Evolutionary conservation across 176 grass and related monocot species (phyloP).

Genomic region (Guadua angustifolia): DNA sequence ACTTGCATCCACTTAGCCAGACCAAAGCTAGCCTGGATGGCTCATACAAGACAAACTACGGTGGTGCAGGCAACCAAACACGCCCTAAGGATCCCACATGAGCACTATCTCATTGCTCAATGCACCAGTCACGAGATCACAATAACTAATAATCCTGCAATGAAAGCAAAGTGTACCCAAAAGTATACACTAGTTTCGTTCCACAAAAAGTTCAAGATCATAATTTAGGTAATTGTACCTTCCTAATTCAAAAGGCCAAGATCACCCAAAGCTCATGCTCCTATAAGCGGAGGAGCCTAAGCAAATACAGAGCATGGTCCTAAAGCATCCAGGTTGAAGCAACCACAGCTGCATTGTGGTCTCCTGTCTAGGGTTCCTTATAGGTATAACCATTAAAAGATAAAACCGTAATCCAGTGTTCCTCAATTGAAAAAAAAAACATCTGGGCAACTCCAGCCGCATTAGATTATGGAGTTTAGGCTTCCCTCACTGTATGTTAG

Average conservation of each 20-base stretch:
- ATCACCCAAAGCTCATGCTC: background rate
- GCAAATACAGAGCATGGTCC: background rate
- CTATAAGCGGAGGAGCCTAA: background rate
- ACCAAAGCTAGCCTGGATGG: too few species aligned
- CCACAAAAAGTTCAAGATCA: background rate
- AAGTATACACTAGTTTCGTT: background rate
- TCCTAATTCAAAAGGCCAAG: background rate
- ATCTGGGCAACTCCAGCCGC: background rate
- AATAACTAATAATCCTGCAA: background rate
- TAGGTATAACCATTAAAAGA: background rate
- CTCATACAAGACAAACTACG: too few species aligned
- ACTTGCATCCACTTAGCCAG: too few species aligned
- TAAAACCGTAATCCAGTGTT: background rate
- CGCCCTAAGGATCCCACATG: background rate
- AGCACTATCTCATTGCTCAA: background rate
- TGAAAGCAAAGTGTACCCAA: background rate
- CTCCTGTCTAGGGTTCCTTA: too few species aligned
- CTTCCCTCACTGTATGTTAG: background rate
- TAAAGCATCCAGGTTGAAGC: background rate
- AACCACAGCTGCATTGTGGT: background rate
- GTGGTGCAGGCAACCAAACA: too few species aligned
- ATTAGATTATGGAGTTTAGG: background rate
- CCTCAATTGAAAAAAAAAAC: background rate
- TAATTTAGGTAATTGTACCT: background rate
- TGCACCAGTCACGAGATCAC: background rate